These are phyloP conservation scores for Hirschfeldia incana DNA, from an alignment of 345 rosid species.

Conservation along the genomic window DNA sequence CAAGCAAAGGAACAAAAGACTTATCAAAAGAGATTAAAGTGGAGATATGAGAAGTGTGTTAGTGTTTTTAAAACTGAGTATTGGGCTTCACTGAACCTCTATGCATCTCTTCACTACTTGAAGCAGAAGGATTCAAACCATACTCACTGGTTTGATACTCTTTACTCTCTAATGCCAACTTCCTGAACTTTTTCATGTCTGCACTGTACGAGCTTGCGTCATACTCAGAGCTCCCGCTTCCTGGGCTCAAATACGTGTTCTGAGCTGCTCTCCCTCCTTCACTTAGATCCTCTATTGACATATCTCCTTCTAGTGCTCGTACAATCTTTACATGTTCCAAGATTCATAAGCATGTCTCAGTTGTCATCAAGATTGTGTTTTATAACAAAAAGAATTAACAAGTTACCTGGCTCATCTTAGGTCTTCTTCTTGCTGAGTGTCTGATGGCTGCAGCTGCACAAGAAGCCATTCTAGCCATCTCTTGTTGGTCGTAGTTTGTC, in stretches of 20 bases:
- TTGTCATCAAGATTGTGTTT: constrained; percentile 11
- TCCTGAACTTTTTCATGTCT: constrained; percentile 56
- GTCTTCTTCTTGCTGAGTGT: constrained; percentile 71
- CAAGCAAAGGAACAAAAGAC: neutral
- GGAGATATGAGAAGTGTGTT: neutral
- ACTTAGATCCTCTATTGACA: constrained; percentile 59
- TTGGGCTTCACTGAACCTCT: constrained; percentile 13
- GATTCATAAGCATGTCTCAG: neutral
- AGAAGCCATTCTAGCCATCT: constrained; percentile 73
- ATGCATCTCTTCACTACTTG: constrained; percentile 57
- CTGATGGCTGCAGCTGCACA: constrained; percentile 77
- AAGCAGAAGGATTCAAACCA: constrained; percentile 66
- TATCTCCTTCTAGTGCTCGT: constrained; percentile 65
- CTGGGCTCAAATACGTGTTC: constrained; percentile 35
- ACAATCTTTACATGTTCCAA: constrained; percentile 52
- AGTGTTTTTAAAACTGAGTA: constrained; percentile 14
- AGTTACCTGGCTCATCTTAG: constrained; percentile 86
- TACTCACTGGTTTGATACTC: constrained; percentile 64
- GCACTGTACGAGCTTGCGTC: constrained; percentile 45
- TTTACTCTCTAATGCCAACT: constrained; percentile 43
- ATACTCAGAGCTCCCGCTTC: constrained; percentile 40
- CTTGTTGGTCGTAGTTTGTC: constrained; percentile 48
- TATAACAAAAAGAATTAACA: neutral
- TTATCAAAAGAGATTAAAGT: neutral
- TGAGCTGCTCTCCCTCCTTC: constrained; percentile 48